Evolutionary conservation across 1,284 basidiomycete genomes (phyloP).

Genomic region (Coriolopsis trogii): DNA sequence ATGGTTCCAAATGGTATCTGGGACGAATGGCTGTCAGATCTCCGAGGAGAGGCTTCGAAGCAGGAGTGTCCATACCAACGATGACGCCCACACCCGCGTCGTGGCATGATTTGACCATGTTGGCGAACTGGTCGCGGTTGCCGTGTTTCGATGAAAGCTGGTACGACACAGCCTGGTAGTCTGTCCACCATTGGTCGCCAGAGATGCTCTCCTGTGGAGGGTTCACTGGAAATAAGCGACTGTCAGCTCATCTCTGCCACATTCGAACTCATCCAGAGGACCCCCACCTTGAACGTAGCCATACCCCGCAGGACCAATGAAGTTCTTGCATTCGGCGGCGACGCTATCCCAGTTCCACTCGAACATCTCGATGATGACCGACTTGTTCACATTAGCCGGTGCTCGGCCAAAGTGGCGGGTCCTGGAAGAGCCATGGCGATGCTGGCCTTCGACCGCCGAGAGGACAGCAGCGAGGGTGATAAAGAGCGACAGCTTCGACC

Average conservation of each 20-base stretch:
- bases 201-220: constrained; percentile 51
- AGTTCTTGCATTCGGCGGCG: constrained; percentile 64
- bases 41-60: neutral
- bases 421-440: neutral
- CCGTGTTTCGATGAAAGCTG: constrained; percentile 62
- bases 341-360: constrained; percentile 51
- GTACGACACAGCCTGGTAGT: constrained; percentile 71
- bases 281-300: constrained; percentile 64
- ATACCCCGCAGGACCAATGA: constrained; percentile 67
- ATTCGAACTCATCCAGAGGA: too few species aligned
- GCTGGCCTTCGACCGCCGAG: constrained; percentile 1
- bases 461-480: constrained; percentile 1
- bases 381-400: constrained; percentile 17
- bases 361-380: constrained; percentile 39
- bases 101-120: constrained; percentile 63
- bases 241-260: neutral
- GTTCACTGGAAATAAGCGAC: constrained; percentile 41
- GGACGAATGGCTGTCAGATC: neutral
- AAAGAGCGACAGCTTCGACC: constrained; percentile 10
- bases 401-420: constrained; percentile 9
- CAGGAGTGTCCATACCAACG: constrained; percentile 41
- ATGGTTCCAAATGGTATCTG: constrained; percentile 69
- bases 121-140: constrained; percentile 50
- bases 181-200: constrained; percentile 68
- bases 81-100: constrained; percentile 63